Evolutionary conservation across 805 yeast species (phyloP).

Genomic region (Spathaspora girioi): DNA sequence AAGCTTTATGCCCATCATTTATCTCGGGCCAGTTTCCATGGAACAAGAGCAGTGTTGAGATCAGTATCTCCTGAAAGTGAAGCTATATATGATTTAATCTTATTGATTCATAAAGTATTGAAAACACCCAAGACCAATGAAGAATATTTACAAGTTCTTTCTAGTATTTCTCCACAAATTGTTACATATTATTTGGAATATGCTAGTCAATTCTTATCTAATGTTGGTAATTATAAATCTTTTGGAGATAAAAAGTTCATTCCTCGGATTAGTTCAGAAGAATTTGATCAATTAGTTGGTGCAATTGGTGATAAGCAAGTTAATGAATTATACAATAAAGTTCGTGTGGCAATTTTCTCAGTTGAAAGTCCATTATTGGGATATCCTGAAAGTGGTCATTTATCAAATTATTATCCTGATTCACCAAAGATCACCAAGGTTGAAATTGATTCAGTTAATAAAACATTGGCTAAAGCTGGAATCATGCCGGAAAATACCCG

Average conservation of each 20-base stretch:
- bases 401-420: slow-evolving; percentile 67
- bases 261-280: slow-evolving; percentile 52
- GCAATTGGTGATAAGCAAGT: slow-evolving; percentile 33
- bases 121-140: slow-evolving; percentile 40
- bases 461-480: slow-evolving; percentile 57
- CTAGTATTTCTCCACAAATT: slow-evolving; percentile 21
- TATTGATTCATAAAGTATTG: slow-evolving; percentile 51
- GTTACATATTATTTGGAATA: slow-evolving; percentile 58
- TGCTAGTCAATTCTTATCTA: slow-evolving; percentile 70
- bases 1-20: slow-evolving; percentile 74
- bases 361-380: slow-evolving; percentile 58
- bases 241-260: slow-evolving; percentile 87
- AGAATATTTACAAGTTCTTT: slow-evolving; percentile 35
- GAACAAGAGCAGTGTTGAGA: slow-evolving; percentile 73
- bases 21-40: slow-evolving; percentile 80
- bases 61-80: slow-evolving; percentile 85
- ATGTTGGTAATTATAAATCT: slow-evolving; percentile 77
- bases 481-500: slow-evolving; percentile 81
- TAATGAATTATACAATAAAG: slow-evolving; percentile 35
- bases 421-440: slow-evolving; percentile 40
- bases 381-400: slow-evolving; percentile 73
- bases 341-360: slow-evolving; percentile 49
- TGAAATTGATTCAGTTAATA: slow-evolving; percentile 66
- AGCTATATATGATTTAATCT: slow-evolving; percentile 63
- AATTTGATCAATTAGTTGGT: slow-evolving; percentile 46